Evolutionary conservation across 2,329 filamentous ascomycete species (phyloP).

Genomic region (Colletotrichum acutatum): DNA sequence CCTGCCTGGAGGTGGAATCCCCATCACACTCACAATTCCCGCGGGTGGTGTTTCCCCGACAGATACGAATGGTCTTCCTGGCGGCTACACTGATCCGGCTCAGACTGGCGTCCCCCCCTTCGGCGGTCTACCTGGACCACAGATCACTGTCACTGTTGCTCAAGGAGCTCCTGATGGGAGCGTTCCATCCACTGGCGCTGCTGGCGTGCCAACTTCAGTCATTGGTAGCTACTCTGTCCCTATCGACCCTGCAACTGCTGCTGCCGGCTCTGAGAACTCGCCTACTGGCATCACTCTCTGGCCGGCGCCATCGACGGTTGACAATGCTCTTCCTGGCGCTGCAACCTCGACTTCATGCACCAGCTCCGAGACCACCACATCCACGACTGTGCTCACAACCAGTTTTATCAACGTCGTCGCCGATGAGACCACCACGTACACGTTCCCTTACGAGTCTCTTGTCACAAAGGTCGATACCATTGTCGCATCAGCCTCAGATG

Average conservation of each 20-base stretch:
- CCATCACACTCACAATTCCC: not conserved
- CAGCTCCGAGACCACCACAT: not conserved
- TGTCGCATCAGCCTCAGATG: not conserved
- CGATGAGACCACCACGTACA: conserved; percentile 53
- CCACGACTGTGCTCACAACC: conserved; percentile 44
- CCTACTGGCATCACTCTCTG: conserved; percentile 23
- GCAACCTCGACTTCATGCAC: conserved; percentile 15
- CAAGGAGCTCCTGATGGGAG: not conserved
- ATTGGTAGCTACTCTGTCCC: conserved; percentile 4
- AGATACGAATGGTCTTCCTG: not conserved
- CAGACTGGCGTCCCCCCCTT: not conserved
- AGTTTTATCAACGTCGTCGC: conserved; percentile 53
- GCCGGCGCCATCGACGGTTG: not conserved
- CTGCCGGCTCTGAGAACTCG: not conserved
- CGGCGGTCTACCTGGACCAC: not conserved
- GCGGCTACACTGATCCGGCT: conserved; percentile 18
- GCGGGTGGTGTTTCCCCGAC: not conserved
- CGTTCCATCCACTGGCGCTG: not conserved
- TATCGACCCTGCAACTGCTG: not conserved
- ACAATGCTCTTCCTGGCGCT: not conserved
- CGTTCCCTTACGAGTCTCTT: conserved; percentile 37
- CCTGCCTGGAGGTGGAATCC: conserved; percentile 7
- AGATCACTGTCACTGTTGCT: not conserved
- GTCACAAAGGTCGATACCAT: conserved; percentile 21
- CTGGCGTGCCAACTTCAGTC: not conserved